Evolutionary conservation across 192 early-diverging fungal species (phyloP).

Genomic region (Gonapodya prolifera): DNA sequence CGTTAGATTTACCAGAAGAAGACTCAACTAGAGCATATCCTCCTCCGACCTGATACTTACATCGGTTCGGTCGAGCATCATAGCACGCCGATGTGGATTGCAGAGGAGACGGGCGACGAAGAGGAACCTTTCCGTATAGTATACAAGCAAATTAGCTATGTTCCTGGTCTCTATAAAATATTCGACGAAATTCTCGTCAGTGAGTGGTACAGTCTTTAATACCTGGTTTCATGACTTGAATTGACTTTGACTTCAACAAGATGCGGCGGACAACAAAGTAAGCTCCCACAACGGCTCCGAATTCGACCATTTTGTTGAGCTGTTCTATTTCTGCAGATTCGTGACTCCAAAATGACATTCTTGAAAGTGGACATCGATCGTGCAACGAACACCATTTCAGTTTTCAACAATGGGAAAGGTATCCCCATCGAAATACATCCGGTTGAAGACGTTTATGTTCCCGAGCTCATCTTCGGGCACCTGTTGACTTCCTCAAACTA

Average conservation of each 20-base stretch:
- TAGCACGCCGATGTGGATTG: constrained; percentile 77
- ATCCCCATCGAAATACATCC: constrained; percentile 91
- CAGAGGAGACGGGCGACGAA: constrained; percentile 46
- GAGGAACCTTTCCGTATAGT: constrained; percentile 48
- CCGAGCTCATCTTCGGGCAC: constrained; percentile 95
- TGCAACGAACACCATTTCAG: constrained; percentile 63
- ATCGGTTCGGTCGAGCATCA: constrained; percentile 82
- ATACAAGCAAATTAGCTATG: neutral
- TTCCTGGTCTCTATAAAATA: constrained; percentile 90
- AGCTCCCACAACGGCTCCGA: neutral
- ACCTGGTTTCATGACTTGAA: too few species aligned
- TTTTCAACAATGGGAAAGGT: constrained; percentile 88
- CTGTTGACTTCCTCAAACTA: constrained; percentile 95
- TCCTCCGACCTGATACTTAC: constrained; percentile 91
- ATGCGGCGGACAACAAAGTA: constrained; percentile 79
- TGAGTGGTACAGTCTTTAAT: too few species aligned
- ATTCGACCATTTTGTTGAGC: neutral
- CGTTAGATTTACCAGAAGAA: constrained; percentile 92
- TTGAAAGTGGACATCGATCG: constrained; percentile 81
- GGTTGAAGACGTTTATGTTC: constrained; percentile 80
- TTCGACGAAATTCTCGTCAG: constrained; percentile 98
- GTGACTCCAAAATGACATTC: constrained; percentile 74
- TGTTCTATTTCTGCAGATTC: constrained; percentile 31
- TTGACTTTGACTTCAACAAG: neutral
- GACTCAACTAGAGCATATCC: constrained; percentile 86